Percentiles rank a stretch among this genome's conserved stretches.
Evolutionary conservation across 257 asterid species (phyloP).

Genomic region (Primulina huaijiensis): DNA sequence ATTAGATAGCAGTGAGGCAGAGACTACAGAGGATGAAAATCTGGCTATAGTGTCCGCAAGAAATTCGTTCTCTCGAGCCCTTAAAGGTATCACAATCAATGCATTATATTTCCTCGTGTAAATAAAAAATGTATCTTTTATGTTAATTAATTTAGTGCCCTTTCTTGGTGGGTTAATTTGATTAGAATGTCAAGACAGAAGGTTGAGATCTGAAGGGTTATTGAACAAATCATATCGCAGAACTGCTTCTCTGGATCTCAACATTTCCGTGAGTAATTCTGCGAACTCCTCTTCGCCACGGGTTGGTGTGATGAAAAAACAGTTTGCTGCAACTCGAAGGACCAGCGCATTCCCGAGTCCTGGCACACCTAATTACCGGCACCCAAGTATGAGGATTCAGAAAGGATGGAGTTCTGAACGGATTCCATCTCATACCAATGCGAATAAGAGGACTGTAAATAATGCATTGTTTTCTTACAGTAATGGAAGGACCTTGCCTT

Average conservation of each 20-base stretch:
- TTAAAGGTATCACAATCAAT: conserved; percentile 57
- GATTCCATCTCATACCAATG: conserved; percentile 51
- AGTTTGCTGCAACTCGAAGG: conserved; percentile 38
- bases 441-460: conserved; percentile 47
- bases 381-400: conserved; percentile 59
- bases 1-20: conserved; percentile 62
- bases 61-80: conserved; percentile 86
- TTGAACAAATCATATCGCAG: conserved; percentile 59
- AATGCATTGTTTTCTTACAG: conserved; percentile 56
- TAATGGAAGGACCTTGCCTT: conserved; percentile 77
- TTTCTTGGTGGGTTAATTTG: conserved; percentile 23
- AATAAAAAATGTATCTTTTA: conserved; percentile 7
- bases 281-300: conserved; percentile 65
- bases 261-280: conserved; percentile 41
- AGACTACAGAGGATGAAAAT: conserved; percentile 70
- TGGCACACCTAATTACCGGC: conserved; percentile 75
- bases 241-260: conserved; percentile 76
- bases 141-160: background rate
- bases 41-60: conserved; percentile 64
- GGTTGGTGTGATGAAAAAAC: conserved; percentile 55
- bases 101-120: background rate
- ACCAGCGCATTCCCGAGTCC: conserved; percentile 78
- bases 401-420: conserved; percentile 98
- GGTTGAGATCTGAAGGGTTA: conserved; percentile 53
- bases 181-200: conserved; percentile 79